Conservation (phyloP, 1,139 yeast genomes). For the Pichia terricola region DNA sequence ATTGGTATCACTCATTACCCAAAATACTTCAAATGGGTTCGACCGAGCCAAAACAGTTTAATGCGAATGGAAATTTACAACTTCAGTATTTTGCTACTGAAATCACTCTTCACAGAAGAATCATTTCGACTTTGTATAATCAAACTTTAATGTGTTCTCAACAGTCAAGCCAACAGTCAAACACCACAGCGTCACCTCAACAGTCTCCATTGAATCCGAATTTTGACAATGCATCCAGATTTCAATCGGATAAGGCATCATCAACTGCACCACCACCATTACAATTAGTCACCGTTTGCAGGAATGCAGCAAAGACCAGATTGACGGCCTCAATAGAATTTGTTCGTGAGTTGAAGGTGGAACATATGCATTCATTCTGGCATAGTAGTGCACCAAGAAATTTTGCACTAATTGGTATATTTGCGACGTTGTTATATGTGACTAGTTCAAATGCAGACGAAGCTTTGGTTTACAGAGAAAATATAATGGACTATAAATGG, state of each 20-base stretch:
- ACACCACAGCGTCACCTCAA: no score
- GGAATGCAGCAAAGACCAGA: conserved; percentile 77
- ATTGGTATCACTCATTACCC: conserved; percentile 82
- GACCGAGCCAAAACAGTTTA: conserved; percentile 46
- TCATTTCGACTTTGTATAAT: conserved; percentile 43
- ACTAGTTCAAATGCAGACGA: conserved; percentile 56
- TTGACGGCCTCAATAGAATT: conserved; percentile 75
- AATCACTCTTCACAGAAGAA: conserved; percentile 72
- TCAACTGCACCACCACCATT: conserved; percentile 42
- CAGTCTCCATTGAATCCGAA: no score
- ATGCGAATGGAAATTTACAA: conserved; percentile 65
- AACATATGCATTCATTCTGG: conserved; percentile 84
- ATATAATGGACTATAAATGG: conserved; percentile 68
- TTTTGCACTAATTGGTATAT: conserved; percentile 74
- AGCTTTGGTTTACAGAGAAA: conserved; percentile 51
- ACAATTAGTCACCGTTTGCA: conserved; percentile 59
- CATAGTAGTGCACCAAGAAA: conserved; percentile 71
- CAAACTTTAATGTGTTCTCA: conserved; percentile 5
- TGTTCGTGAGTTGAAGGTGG: conserved; percentile 64
- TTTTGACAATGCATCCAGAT: no score
- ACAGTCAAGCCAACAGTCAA: no score
- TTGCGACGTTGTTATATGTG: conserved; percentile 68
- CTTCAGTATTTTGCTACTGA: conserved; percentile 84
- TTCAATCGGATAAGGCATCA: no score
- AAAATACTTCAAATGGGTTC: conserved; percentile 55